Evolutionary conservation across 495 filamentous ascomycete genomes (phyloP).

Genomic region (Pyrenopolyporus hunteri): DNA sequence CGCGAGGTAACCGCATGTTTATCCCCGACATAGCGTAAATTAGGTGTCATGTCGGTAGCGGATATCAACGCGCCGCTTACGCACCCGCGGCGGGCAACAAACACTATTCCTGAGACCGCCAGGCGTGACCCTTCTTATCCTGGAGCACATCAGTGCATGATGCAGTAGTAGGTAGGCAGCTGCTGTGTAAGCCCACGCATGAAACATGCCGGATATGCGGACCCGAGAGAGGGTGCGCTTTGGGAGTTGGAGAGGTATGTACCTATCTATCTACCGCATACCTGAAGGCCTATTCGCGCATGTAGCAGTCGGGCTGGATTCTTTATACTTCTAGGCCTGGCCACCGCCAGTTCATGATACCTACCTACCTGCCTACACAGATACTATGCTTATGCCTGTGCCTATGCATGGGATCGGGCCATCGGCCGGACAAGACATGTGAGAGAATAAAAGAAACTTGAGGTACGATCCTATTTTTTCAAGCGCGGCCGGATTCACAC

Average conservation of each 20-base stretch:
- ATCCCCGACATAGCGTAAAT: conserved; percentile 21
- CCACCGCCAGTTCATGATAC: no score
- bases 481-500: no score
- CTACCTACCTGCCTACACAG: no score
- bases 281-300: no score
- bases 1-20: conserved; percentile 22
- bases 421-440: no score
- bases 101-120: conserved; percentile 13
- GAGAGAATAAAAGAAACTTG: no score
- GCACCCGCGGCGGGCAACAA: background rate
- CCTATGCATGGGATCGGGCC: no score
- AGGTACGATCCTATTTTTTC: no score
- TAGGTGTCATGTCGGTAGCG: conserved; percentile 3
- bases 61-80: conserved; percentile 1
- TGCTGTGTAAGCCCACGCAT: background rate
- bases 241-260: background rate
- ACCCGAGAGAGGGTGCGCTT: conserved; percentile 10
- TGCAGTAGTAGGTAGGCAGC: no score
- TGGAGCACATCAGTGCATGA: background rate
- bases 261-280: background rate
- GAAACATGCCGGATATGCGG: conserved; percentile 1
- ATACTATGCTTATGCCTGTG: no score
- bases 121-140: conserved; percentile 13
- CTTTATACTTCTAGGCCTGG: no score
- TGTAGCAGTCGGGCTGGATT: no score